Percentiles rank a stretch among this genome's conserved stretches.
Conservation (phyloP, 805 yeast genomes). For the Spathaspora arborariae region DNA sequence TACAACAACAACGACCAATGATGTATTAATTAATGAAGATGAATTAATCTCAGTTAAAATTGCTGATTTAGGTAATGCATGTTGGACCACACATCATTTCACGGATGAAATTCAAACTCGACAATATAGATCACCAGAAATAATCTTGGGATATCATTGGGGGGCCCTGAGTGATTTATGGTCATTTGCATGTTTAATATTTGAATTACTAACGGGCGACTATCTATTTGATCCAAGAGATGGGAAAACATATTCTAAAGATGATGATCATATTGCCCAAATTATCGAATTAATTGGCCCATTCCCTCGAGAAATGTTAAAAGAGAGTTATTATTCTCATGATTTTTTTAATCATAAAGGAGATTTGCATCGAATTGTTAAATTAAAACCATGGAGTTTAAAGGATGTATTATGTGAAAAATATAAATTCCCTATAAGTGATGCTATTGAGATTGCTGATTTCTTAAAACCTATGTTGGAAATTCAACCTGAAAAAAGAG, state of each 20-base stretch:
- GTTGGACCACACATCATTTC: slow-evolving; percentile 60
- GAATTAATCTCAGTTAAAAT: slow-evolving; percentile 64
- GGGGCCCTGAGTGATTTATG: slow-evolving; percentile 94
- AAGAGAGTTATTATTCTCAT: slow-evolving; percentile 57
- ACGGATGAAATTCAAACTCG: slow-evolving; percentile 68
- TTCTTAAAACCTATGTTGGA: slow-evolving; percentile 81
- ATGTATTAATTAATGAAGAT: slow-evolving; percentile 28
- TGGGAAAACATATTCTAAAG: slow-evolving; percentile 74
- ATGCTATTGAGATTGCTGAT: slow-evolving; percentile 69
- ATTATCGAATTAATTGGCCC: slow-evolving; percentile 79
- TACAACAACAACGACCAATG: slow-evolving; percentile 4
- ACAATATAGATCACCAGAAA: slow-evolving; percentile 65
- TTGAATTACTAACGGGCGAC: slow-evolving; percentile 92
- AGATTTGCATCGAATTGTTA: slow-evolving; percentile 71
- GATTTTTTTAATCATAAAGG: slow-evolving; percentile 66
- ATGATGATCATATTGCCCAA: slow-evolving; percentile 96
- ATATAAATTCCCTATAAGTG: slow-evolving; percentile 66
- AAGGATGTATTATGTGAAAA: slow-evolving; percentile 79
- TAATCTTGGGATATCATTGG: slow-evolving; percentile 75
- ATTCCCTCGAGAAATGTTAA: slow-evolving; percentile 55
- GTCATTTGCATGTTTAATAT: slow-evolving; percentile 90
- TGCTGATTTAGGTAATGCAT: slow-evolving; percentile 70
- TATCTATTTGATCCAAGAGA: slow-evolving; percentile 87
- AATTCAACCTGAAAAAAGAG: slow-evolving; percentile 74
- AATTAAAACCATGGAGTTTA: slow-evolving; percentile 86